Base-by-base conservation (phyloP, 2,329 filamentous ascomycete genomes). In the Exophiala sideris region DNA sequence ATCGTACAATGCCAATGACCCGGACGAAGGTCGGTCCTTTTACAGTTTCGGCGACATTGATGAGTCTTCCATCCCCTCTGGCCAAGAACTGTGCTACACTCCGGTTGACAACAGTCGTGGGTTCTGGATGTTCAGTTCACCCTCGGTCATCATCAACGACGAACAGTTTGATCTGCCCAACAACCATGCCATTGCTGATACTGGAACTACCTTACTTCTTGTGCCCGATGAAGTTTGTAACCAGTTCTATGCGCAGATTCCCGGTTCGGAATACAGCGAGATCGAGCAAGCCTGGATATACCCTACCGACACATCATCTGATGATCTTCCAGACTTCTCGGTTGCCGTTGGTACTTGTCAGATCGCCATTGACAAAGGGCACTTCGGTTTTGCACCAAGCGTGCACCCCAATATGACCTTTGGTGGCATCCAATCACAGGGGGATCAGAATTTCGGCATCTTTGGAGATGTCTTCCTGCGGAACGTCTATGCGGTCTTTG, bases 41-140 rank as follows among this genome's bases (percentile, higher is more conserved):
- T 89, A 86, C 71, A 89, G 86, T 1, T 89, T 89, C 60, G 87
- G 87, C 16, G 86, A 76, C 68, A 85, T 89, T 64, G 86, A 89
- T 63, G 66, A 85, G 59, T 77, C 79, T n/a, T 77, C 81, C 0
- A 74, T 87, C 45, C 76, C 75, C 3, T 78, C 78, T 1, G 78
- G 76, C 29, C 66, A 79, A 56, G 74, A 81, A 1, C 79, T 86
- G 36, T 68, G 75, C 60, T 89, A 84, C 71, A 79, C 81, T 0
- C 73, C 78, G 10, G 70, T 89, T 45, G 82, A 89, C 70, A 83
- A 79, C 53, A 79, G 76, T 1, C 69, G 82, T 51, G 86, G 86
- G 18, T 88, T 87, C 73, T 90, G 86, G 87, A 73, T 79, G 67
- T 82, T 89, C 66, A 66, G 75, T 5, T 87, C 83, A 1, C 70